Base-by-base conservation (phyloP, 768 basidiomycete genomes). In the Amanita inopinata region DNA sequence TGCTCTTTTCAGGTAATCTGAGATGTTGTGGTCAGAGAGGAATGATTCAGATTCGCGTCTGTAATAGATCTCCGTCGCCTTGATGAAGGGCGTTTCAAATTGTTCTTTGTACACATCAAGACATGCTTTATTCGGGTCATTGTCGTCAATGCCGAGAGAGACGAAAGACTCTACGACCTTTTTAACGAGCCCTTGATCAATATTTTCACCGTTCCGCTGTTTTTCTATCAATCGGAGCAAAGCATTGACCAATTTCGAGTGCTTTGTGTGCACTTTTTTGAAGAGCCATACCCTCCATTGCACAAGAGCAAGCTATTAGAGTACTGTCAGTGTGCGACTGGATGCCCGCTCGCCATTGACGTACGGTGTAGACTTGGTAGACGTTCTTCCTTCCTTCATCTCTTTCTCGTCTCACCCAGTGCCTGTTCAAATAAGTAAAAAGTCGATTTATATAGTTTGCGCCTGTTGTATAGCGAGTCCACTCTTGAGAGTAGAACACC, bases 361-460 rank as follows among this genome's bases (percentile, higher is more conserved):
- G 56, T 51, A 94, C 93, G 19, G 94, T 99, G 58, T 98, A 98
- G 14, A 99, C 89, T 1, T 80, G 81, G 64, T 97, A 98, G 15
- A 98, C 86, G 32, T 82, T 84, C 62, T 89, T 93, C 53, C 93
- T 72, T 11, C 96, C 96, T 61, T 98, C 94, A 53, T 98, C 94
- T 56, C 93, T 79, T 60, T 99, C 96, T 40, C 94, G 76, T 67
- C 93, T 94, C 33, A 99, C 94, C 96, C 96, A 99, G 63, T 98
- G 92, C 15, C 94, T 88, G 63, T 99, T 98, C 45, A 99, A 74
- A 65, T 98, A 98, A 2, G 90, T 93, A 69, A 98, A 98, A 25
- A 99, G 66, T 43, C 94, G 84, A 60, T 98, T 94, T 63, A 97
- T 90, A 59, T 96, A 98, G 57, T 88, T 91, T 1, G 94, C 93